Conservation (phyloP, 2,329 filamentous ascomycete species). For the Niveomyces coronatus region DNA sequence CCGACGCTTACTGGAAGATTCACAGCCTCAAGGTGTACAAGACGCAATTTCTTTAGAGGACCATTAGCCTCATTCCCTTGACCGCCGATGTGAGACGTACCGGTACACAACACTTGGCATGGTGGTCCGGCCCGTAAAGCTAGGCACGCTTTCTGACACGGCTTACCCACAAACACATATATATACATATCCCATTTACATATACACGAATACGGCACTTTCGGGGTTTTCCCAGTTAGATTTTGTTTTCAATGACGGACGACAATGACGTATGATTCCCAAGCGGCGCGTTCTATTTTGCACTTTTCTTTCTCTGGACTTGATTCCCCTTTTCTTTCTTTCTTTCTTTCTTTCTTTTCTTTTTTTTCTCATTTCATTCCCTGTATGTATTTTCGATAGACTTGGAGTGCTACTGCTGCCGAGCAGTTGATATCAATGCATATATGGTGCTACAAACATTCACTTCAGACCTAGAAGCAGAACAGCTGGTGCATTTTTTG, state of each 20-base stretch:
- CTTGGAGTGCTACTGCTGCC: neutral
- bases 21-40: conserved; percentile 58
- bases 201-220: too few species aligned
- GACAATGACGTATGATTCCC: too few species aligned
- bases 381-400: conserved; percentile 4
- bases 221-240: too few species aligned
- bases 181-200: too few species aligned
- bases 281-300: too few species aligned
- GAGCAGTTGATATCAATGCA: conserved; percentile 5
- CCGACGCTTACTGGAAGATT: conserved; percentile 67
- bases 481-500: too few species aligned
- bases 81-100: neutral
- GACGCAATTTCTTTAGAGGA: conserved; percentile 1
- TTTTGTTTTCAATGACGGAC: too few species aligned
- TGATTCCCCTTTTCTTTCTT: neutral
- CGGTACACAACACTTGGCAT: neutral
- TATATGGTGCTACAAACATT: too few species aligned
- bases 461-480: too few species aligned
- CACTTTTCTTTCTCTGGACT: neutral
- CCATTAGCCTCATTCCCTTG: conserved; percentile 1
- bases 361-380: neutral
- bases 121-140: too few species aligned
- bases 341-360: neutral
- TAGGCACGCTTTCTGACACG: too few species aligned
- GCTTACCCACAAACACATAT: too few species aligned